Evolutionary conservation across 140 eudicot genomes (phyloP).

Genomic region (Stevia rebaudiana): DNA sequence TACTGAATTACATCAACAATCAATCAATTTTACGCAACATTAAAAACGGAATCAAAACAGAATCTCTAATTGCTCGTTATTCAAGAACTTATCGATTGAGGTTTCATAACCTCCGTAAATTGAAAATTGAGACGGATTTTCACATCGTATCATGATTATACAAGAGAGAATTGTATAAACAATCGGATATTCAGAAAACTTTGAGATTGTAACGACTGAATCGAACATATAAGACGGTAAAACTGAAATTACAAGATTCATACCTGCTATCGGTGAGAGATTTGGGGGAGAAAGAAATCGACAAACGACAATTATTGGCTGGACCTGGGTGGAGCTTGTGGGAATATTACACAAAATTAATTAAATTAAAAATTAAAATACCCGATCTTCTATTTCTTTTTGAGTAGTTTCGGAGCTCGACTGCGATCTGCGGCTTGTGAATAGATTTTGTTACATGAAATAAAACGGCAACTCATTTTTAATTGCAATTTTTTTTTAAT

Average conservation of each 20-base stretch:
- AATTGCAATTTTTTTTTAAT: too few relatives aligned
- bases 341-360: not conserved
- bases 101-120: constrained; percentile 8
- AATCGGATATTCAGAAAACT: constrained; percentile 10
- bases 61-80: constrained; percentile 7
- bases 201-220: constrained; percentile 6
- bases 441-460: too few relatives aligned
- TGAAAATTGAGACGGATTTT: constrained; percentile 1
- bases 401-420: constrained; percentile 7
- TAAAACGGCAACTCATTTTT: too few relatives aligned
- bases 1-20: constrained; percentile 8
- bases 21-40: constrained; percentile 12
- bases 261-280: constrained; percentile 42
- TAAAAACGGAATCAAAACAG: not conserved
- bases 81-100: not conserved
- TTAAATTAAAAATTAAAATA: not conserved
- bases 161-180: not conserved
- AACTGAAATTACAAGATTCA: not conserved
- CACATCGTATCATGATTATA: constrained; percentile 11
- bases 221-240: not conserved
- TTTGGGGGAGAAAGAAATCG: constrained; percentile 33
- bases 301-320: constrained; percentile 24
- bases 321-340: constrained; percentile 25
- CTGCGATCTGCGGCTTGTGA: too few relatives aligned
- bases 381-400: constrained; percentile 15